Evolutionary conservation across 2,329 filamentous ascomycete genomes (phyloP).

Genomic region (Neodidymelliopsis sp.): DNA sequence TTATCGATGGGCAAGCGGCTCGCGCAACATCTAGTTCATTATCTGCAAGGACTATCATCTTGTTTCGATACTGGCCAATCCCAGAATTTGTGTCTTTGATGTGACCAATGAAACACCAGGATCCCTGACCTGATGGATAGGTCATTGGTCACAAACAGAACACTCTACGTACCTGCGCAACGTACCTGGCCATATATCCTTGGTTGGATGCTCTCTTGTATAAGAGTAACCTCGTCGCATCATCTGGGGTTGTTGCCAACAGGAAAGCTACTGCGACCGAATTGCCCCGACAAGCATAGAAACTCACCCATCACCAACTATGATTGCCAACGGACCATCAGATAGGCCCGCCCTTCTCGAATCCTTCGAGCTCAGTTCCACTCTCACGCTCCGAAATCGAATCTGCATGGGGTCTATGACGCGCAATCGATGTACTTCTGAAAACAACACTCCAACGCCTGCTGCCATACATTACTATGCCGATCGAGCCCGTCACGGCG

Average conservation of each 20-base stretch:
- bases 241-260: too few species aligned
- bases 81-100: background rate
- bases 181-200: too few species aligned
- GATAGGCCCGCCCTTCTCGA: background rate
- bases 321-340: background rate
- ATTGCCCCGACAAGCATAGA: too few species aligned
- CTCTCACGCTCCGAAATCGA: constrained; percentile 18
- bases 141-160: constrained; percentile 12
- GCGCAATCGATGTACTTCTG: constrained; percentile 34
- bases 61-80: too few species aligned
- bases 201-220: too few species aligned
- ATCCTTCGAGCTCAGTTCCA: background rate
- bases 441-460: constrained; percentile 25
- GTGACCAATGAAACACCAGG: constrained; percentile 3
- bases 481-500: constrained; percentile 27
- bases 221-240: too few species aligned
- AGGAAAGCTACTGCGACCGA: too few species aligned
- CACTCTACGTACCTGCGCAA: background rate
- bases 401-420: constrained; percentile 38
- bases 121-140: background rate
- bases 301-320: background rate
- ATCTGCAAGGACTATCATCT: too few species aligned
- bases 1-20: too few species aligned
- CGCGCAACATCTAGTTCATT: too few species aligned
- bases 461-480: constrained; percentile 27